Percentiles rank a stretch among this genome's conserved stretches.
Evolutionary conservation across 306 rosid genomes (phyloP).

Genomic region (Medicago truncatula): DNA sequence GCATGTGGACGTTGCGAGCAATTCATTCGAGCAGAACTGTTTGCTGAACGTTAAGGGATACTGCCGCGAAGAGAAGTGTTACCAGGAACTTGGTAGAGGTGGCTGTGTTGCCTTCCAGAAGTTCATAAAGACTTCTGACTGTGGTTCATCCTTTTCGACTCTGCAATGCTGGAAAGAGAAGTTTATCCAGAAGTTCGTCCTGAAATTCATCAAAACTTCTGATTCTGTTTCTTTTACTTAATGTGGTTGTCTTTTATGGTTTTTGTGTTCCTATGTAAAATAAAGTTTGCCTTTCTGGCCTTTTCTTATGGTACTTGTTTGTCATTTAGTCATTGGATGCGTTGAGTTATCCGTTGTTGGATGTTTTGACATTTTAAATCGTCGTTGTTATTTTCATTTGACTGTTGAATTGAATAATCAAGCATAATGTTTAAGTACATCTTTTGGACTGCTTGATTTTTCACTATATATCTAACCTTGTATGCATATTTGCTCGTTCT

Average conservation of each 20-base stretch:
- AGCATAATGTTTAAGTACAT: neutral
- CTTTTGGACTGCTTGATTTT: neutral
- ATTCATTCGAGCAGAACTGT: conserved; percentile 46
- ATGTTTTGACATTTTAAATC: neutral
- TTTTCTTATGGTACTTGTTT: neutral
- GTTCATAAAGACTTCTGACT: conserved; percentile 44
- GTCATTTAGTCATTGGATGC: neutral
- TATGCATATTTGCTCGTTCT: neutral
- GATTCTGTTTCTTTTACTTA: no score
- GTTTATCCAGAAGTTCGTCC: no score
- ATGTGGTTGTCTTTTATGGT: neutral
- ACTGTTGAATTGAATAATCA: neutral
- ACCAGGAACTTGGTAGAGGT: conserved; percentile 62
- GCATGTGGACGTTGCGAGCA: conserved; percentile 50
- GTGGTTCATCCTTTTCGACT: conserved; percentile 68
- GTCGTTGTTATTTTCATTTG: neutral
- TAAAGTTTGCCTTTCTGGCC: neutral
- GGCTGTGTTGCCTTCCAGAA: conserved; percentile 60
- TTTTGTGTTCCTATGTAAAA: neutral
- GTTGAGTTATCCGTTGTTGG: neutral
- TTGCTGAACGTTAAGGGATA: conserved; percentile 61
- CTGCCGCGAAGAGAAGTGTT: conserved; percentile 57
- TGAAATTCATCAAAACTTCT: no score
- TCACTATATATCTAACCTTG: neutral
- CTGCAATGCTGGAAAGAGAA: conserved; percentile 62